Base-by-base conservation (phyloP, 768 basidiomycete species). In the Cyclocybe cylindracea region DNA sequence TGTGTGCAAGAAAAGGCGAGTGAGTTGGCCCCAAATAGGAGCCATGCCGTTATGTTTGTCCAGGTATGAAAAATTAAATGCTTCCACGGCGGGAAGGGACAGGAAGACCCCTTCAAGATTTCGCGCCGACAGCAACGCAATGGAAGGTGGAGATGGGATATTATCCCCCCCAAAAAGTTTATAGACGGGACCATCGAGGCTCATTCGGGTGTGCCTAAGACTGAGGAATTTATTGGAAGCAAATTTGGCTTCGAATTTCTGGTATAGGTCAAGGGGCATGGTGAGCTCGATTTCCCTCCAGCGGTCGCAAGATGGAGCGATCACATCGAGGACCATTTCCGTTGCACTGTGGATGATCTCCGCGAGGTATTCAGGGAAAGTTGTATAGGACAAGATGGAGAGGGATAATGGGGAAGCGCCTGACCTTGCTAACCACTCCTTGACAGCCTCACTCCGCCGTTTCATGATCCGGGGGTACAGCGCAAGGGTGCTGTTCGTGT, bases 371-470 rank as follows among this genome's bases (percentile, higher is more conserved):
- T 37, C 37, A 35, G 51, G 33, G 36, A 41, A 57, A 24, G 5
- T 24, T 3, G 24, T 24, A 3, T 3, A 5, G 4, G 24, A 3
- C 2, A 35, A 34, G 3, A 58, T 44, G 10, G 57, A 58, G 33
- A 58, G 33, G 6, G 45, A 51, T 14, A 58, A 19, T 5, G 57
- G 49, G 35, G 46, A 48, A 5, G 46, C 42, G n/a, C 57, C 57
- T 10, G 57, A 58, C 24, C 52, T 48, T 5, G 5, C 36, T 14
- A 58, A 24, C 57, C 57, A 58, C n/a, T 51, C 50, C n/a, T 41
- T 43, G 13, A 46, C 42, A n/a, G 14, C 50, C 1, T 37, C 36
- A 42, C 35, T 32, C 24, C 46, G 44, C 10, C 10, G 34, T 16
- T 32, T 41, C 16, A 34, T 35, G 9, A 24, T 31, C 29, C 2